Percentiles rank a stretch among this genome's conserved stretches.
phyloP scores from a whole-genome alignment of 2,329 filamentous ascomycete genomes.

The Alternaria burnsii region DNA sequence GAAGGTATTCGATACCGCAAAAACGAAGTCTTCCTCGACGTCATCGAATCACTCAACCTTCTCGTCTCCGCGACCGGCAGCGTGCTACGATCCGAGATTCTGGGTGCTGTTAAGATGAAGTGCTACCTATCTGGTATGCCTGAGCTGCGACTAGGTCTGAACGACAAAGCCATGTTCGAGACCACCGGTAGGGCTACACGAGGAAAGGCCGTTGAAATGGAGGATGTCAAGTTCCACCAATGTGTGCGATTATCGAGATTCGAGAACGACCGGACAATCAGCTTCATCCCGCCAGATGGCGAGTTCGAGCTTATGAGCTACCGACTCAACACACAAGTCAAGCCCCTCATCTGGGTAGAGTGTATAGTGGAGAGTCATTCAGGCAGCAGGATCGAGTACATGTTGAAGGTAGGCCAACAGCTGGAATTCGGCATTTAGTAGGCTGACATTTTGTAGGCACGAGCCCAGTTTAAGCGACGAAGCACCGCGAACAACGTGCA shows the following conservation, averaged over 20 bases:
- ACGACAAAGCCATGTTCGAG: conserved; percentile 99
- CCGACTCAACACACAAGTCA: conserved; percentile 97
- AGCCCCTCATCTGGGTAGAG: conserved; percentile 98
- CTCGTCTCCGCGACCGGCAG: conserved; percentile 94
- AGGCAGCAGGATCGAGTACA: conserved; percentile 95
- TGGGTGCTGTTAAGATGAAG: conserved; percentile 99
- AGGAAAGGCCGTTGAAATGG: conserved; percentile 99
- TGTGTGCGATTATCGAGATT: conserved; percentile 95
- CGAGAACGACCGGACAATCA: conserved; percentile 98
- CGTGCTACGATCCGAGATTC: conserved; percentile 92
- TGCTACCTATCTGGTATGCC: conserved; percentile 99
- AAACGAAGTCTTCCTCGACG: conserved; percentile 98
- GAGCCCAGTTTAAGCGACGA: conserved; percentile 96
- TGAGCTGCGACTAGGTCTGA: conserved; percentile 89
- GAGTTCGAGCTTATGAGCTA: conserved; percentile 99
- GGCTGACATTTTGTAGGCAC: conserved; percentile 63
- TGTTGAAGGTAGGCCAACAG: conserved; percentile 76
- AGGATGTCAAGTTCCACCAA: conserved; percentile 99
- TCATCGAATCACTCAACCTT: conserved; percentile 95
- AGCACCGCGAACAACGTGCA: conserved; percentile 99
- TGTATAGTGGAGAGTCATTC: conserved; percentile 97
- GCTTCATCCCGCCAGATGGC: conserved; percentile 97
- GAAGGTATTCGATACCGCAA: conserved; percentile 98
- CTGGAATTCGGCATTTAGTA: not conserved
- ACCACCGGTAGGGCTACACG: conserved; percentile 92